Base-by-base conservation (phyloP, 1,139 yeast genomes). In the Lodderomyces oxycetoniae region DNA sequence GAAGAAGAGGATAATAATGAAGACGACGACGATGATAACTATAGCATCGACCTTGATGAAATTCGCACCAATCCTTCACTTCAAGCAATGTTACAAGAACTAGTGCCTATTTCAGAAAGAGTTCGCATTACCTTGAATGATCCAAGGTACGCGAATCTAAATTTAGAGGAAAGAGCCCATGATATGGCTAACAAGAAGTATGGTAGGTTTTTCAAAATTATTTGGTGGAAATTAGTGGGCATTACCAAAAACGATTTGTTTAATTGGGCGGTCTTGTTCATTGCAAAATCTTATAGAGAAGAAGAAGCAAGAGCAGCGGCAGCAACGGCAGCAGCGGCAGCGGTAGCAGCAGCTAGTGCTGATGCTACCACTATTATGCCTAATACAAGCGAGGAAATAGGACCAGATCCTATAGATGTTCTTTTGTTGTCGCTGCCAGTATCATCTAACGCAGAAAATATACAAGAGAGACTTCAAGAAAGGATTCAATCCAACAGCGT, bases 211-310 rank as follows among this genome's bases (percentile, higher is more conserved):
- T 52, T 57, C 37, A 61, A 60, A 46, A 47, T 53, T n/a, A 12
- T 71, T 0, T 71, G 73, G 52, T 78, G 83, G 81, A 53, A 50
- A 30, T 14, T 72, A 3, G 72, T 78, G 79, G 82, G 83, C 1
- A 63, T 79, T 27, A 45, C 63, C 2, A 63, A 51, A 36, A 42
- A 48, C 2, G 76, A 77, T 43, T 47, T 79, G 33, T 68, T 64
- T 47, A 63, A 75, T 50, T 71, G 76, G 62, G 75, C 72, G 14
- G 77, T 77, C 13, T 52, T 76, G 30, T 49, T 53, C 25, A 49
- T 62, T 22, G 73, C 69, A 42, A n/a, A n/a, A n/a, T n/a, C n/a
- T n/a, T n/a, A n/a, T n/a, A 52, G 48, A 23, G 45, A 47, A 15
- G 22, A 19, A 19, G 22, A 19, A 7, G 22, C 10, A 20, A n/a